Evolutionary conservation across 2,329 filamentous ascomycete species (phyloP), one percentile per base, ranked within the genome.

Genomic region (Beauveria sp.): DNA sequence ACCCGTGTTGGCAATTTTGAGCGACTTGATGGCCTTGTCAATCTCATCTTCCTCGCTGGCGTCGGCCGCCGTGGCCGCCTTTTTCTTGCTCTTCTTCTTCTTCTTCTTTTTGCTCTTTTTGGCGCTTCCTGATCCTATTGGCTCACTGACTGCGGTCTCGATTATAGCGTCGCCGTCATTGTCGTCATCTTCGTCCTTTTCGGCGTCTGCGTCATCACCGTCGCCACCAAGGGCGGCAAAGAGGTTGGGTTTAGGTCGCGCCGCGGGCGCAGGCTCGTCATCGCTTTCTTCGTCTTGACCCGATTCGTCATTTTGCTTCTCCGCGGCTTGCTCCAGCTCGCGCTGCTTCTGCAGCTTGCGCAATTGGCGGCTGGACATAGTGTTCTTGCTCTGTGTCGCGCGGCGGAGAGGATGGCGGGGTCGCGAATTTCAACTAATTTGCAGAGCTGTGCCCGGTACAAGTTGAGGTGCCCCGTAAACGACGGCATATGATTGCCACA

Each of bases 201-300:
- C 71, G 1, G 75, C 71, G 2, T 75, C 72, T 3, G 75, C 71
- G 3, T 77, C 73, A 3, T 76, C 77, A 18, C 76, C 76, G 3
- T 70, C 74, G 18, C 72, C 78, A 6, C 72, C 80, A 1, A 85
- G 72, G 1, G 82, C 81, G 9, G 82, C 81, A 64, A 85, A 85
- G 9, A 78, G 65, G 64, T 77, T 82, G 20, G 50, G 40, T n/a
- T 59, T 59, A 12, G 71, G 67, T 37, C 77, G 76, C 12, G 77
- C 72, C 65, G 75, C 79, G 4, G 37, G 37, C 16, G 68, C 62
- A 8, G 66, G 67, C 10, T 63, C 68, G 8, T 72, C 73, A 43
- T 69, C 67, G 16, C 66, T 66, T 2, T 71, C 71, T 18, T 75
- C 73, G 54, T 69, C 70, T 18, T 70, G 64, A 5, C 65, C 69